Percentiles rank a stretch among this genome's conserved stretches.
Evolutionary conservation across 2,329 filamentous ascomycete species (phyloP).

Genomic region (Fusarium transvaalense): DNA sequence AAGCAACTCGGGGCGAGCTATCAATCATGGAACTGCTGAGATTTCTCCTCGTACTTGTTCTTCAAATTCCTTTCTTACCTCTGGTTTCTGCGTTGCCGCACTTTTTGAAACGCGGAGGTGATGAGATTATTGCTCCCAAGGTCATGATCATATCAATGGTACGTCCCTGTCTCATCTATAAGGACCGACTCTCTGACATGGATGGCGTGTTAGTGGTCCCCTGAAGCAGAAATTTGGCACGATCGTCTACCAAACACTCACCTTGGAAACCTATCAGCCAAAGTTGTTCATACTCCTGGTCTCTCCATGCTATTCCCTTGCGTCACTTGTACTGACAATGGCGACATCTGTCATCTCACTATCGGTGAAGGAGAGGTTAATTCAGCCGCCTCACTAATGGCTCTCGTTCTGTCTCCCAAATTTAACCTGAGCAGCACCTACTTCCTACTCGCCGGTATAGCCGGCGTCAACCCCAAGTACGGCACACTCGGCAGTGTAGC

Average conservation of each 20-base stretch:
- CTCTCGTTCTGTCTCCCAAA: conserved; percentile 69
- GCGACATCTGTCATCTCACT: conserved; percentile 75
- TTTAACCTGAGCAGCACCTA: conserved; percentile 78
- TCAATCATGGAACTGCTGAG: conserved; percentile 23
- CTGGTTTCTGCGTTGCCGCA: conserved; percentile 6
- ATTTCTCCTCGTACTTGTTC: conserved; percentile 15
- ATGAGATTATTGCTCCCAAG: conserved; percentile 62
- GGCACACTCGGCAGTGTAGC: conserved; percentile 75
- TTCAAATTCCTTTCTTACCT: conserved; percentile 4
- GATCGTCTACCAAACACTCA: conserved; percentile 59
- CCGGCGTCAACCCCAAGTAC: conserved; percentile 77
- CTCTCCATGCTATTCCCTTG: conserved; percentile 74
- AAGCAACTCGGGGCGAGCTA: not conserved
- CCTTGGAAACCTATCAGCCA: conserved; percentile 67
- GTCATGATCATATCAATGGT: conserved; percentile 74
- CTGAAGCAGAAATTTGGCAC: conserved; percentile 74
- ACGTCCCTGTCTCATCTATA: conserved; percentile 33
- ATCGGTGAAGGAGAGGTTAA: conserved; percentile 81
- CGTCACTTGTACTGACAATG: conserved; percentile 72
- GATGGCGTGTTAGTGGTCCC: conserved; percentile 64
- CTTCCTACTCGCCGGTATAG: conserved; percentile 79
- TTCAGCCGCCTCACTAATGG: conserved; percentile 74
- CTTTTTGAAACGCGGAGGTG: not conserved
- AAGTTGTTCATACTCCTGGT: conserved; percentile 70
- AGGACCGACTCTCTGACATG: conserved; percentile 5